Evolutionary conservation across 805 yeast species (phyloP), one percentile per base, ranked within the genome.

Genomic region (Ogataea henricii): DNA sequence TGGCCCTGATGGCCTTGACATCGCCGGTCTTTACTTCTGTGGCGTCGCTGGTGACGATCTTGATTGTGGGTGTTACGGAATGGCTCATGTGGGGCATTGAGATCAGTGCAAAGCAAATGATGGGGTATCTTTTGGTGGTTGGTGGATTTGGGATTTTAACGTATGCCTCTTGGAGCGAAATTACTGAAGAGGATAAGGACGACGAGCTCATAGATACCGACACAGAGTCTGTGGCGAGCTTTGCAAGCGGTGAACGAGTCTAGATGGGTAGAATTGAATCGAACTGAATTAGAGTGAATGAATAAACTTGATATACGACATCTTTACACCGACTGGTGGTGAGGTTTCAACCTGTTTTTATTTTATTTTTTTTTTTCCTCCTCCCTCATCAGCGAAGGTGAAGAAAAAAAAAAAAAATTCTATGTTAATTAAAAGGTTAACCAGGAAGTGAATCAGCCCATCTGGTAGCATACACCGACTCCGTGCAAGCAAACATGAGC

Each of bases 11-110:
- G 87, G 83, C 96, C 0, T 74, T 89, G 47, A 89, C 96, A 0
- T 83, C 87, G 3, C 96, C 96, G 0, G 96, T 89, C 1, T 70
- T 89, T 36, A 85, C 94, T 1, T 79, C 87, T 0, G 84, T 80
- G 20, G 65, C 73, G 2, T 67, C 72, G 3, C 69, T 89, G 48
- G 73, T 89, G 41, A 87, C 96, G 0, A 89, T 90, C 17, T 76
- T 89, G 52, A 64, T 89, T 45, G 94, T 89, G 37, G 96, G 96
- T 0, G 43, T 87, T 1, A 82, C 82, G 17, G 96, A 89, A 61
- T 87, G 86, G 83, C 45, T 76, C 0, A 56, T 85, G 8, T 86
- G 85, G 67, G 87, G 83, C 4, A 77, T 79, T 20, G 70, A 65
- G 2, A 70, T 89, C 45, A 73, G 81, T 13, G 33, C 61, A 1